These are phyloP conservation scores for Orbilia oligospora DNA, from an alignment of 2,329 filamentous ascomycete genomes.

Conservation along the genomic window DNA sequence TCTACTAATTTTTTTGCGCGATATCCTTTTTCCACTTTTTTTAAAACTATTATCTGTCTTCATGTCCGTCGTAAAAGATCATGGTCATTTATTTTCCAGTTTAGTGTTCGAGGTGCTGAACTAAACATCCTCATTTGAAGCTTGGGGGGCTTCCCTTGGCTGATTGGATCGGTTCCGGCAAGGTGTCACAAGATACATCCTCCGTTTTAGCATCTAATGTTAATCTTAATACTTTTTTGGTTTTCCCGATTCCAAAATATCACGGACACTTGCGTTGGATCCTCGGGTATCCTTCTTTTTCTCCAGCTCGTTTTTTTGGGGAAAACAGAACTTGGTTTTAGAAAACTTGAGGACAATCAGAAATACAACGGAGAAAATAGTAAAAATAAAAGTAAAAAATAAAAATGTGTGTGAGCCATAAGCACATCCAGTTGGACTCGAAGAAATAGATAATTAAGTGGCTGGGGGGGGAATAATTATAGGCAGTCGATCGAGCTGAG, in stretches of 20 bases:
- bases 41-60: neutral
- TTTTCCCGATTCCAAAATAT: conserved; percentile 52
- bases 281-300: too few relatives aligned
- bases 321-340: neutral
- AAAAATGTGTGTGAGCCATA: neutral
- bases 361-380: too few relatives aligned
- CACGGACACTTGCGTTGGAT: conserved; percentile 42
- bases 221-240: too few relatives aligned
- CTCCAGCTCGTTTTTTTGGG: neutral
- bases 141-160: too few relatives aligned
- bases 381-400: too few relatives aligned
- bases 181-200: conserved; percentile 47
- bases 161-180: conserved; percentile 53
- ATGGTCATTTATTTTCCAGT: neutral
- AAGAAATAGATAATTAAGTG: neutral
- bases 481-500: neutral
- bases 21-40: neutral
- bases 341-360: neutral
- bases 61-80: neutral
- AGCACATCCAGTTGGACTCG: too few relatives aligned
- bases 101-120: neutral
- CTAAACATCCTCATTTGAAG: conserved; percentile 16
- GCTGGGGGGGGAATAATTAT: neutral
- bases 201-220: neutral
- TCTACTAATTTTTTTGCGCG: neutral